Evolutionary conservation across 257 asterid species (phyloP), one percentile per base, ranked within the genome.

Genomic region (Solanum peruvianum): DNA sequence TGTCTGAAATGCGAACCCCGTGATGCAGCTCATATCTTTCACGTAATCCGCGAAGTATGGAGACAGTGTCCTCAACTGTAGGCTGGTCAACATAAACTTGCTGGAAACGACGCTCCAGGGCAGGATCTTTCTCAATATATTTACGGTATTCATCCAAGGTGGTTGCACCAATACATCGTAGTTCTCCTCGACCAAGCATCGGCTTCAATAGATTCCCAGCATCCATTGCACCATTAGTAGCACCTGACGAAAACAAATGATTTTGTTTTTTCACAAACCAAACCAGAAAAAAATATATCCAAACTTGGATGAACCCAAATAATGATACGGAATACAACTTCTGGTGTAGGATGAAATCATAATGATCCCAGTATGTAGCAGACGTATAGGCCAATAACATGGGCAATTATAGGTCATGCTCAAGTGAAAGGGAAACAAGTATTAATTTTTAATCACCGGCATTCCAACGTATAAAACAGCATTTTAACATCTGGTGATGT

Each of bases 151-250:
- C 99, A 85, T 96, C 98, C 91, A 96, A 89, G 44, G 99, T 96
- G 67, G 99, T 96, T 39, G 99, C 99, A 85, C 99, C 99, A 88
- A 96, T 96, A 92, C 99, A 96, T 67, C 99, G 94, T 21, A 97
- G 91, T 90, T 97, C 98, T 82, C 99, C 99, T 84, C 99, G 97
- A 58, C 98, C 99, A 90, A 97, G 98, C 99, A 96, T 96, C 67
- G 99, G 99, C 89, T 96, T 96, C 85, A 96, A 92, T 85, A 96
- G 97, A 92, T 96, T 95, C 66, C 98, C 98, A 88, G 99, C 99
- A 91, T 96, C 99, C 99, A 96, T 95, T 52, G 99, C 98, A 87
- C 99, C 99, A 89, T 88, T 93, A 18, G 98, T 94, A 87, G 99
- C 99, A 91, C 99, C 99, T 96, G 92, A 85, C 89, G 69, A 49